Percentiles rank a stretch among this genome's conserved stretches.
Conservation (phyloP, 345 rosid species). For the Microcos paniculata region DNA sequence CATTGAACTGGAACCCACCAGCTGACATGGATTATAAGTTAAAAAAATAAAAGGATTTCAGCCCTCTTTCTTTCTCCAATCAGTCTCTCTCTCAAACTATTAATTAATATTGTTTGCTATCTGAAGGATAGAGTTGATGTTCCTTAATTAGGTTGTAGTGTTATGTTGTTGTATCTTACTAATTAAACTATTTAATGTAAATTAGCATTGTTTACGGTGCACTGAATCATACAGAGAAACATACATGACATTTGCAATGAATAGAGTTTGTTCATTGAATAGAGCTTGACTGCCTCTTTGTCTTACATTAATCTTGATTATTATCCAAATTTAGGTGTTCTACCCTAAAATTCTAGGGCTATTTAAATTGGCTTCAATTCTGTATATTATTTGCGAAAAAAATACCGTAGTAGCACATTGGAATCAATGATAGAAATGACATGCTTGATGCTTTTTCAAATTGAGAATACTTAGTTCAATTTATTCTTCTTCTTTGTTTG, state of each 20-base stretch:
- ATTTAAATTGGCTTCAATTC: too few species aligned
- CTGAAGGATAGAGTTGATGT: conserved; percentile 53
- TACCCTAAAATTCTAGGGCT: neutral
- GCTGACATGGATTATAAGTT: too few species aligned
- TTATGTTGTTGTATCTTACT: conserved; percentile 13
- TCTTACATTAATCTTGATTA: neutral
- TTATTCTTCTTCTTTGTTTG: too few species aligned
- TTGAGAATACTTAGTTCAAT: neutral
- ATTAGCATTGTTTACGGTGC: conserved; percentile 25
- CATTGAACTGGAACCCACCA: too few species aligned
- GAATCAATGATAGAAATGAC: neutral
- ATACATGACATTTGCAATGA: neutral
- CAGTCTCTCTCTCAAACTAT: too few species aligned
- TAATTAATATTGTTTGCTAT: conserved; percentile 44
- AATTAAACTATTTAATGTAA: conserved; percentile 35
- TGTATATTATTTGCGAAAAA: too few species aligned
- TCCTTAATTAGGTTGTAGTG: conserved; percentile 19
- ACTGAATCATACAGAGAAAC: neutral
- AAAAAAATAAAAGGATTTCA: too few species aligned
- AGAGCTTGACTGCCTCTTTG: neutral
- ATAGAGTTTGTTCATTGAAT: neutral
- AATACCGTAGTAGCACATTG: neutral
- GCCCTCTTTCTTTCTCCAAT: too few species aligned
- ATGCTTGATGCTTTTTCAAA: neutral
- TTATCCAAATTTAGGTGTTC: neutral